Evolutionary conservation across 306 rosid species (phyloP), one percentile per base, ranked within the genome.

Genomic region (Ziziphus jujuba): DNA sequence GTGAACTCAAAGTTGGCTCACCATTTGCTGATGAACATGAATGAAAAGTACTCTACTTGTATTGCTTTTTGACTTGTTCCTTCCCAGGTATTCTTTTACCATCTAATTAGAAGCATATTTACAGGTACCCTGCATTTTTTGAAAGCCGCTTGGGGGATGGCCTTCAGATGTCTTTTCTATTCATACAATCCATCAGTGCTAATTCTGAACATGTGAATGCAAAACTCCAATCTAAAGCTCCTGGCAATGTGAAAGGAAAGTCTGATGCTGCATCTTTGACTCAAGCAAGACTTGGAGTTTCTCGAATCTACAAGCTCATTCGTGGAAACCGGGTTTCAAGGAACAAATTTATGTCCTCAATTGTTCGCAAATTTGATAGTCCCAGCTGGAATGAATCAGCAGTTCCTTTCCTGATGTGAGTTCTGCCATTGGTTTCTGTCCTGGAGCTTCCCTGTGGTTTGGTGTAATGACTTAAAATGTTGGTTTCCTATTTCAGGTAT

Each of bases 91-190:
- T 56, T 61, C 45, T 51, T 81, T 34, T 48, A 43, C 49, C 28
- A 20, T 19, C 73, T 85, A 84, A 83, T 52, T 50, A 35, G 33
- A 68, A 75, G 72, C 61, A 48, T 80, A 50, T 73, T 75, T 87
- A 67, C 84, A 93, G 99, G 99, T 93, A 93, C 80, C 99, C 99
- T 52, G 80, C 99, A 62, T 93, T 93, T 78, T 93, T 93, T 66
- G 99, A 93, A 80, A 93, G 95, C 78, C 91, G 99, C 54, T 71
- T 93, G 73, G 99, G 99, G 68, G 99, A 93, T 82, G 99, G 99
- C 72, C 99, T 93, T 77, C 99, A 93, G 71, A 90, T 86, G 90
- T 88, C 99, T 54, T 93, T 93, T 54, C 82, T 74, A 24, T 93
- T 93, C 79, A 84, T 88, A 31, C 97, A 93, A 65, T 79, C 89